These are phyloP conservation scores for Nothophytophthora sp. DNA, from an alignment of 352 stramenopile species.

Conservation along the genomic window DNA sequence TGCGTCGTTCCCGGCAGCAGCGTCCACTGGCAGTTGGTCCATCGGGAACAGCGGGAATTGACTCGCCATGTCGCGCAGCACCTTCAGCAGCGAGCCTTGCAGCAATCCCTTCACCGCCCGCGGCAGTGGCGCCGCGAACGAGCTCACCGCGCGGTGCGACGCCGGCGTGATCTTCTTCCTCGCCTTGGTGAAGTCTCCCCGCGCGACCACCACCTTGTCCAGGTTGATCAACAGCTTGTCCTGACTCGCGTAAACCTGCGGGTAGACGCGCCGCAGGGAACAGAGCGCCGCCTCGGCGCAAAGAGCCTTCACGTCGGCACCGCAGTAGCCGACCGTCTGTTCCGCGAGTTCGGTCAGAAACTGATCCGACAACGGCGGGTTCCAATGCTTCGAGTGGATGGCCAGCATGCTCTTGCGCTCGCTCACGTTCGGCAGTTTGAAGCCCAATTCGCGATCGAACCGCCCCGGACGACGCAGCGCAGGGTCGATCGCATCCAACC, in stretches of 20 bases:
- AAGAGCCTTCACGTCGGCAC: slow-evolving; percentile 91
- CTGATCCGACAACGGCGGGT: slow-evolving; percentile 55
- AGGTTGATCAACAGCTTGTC: slow-evolving; percentile 81
- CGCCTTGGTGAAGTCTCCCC: slow-evolving; percentile 68
- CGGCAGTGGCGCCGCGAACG: slow-evolving; percentile 76
- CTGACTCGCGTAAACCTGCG: slow-evolving; percentile 84
- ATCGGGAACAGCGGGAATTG: slow-evolving; percentile 73
- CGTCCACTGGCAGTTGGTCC: slow-evolving; percentile 43
- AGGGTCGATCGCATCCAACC: slow-evolving; percentile 95
- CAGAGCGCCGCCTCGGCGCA: slow-evolving; percentile 90
- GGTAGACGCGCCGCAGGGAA: slow-evolving; percentile 84
- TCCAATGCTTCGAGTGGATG: slow-evolving; percentile 90
- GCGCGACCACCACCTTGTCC: slow-evolving; percentile 70
- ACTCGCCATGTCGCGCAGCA: slow-evolving; percentile 46
- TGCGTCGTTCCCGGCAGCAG: slow-evolving; percentile 14
- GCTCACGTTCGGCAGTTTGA: slow-evolving; percentile 84
- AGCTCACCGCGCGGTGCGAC: slow-evolving; percentile 71
- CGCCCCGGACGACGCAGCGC: slow-evolving; percentile 93
- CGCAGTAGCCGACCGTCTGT: slow-evolving; percentile 88
- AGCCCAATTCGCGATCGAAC: slow-evolving; percentile 92
- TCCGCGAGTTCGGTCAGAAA: slow-evolving; percentile 84
- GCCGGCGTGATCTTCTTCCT: slow-evolving; percentile 83
- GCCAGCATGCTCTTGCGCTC: slow-evolving; percentile 87
- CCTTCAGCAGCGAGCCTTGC: slow-evolving; percentile 28
- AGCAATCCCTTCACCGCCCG: slow-evolving; percentile 51